Conservation (phyloP, 2,329 filamentous ascomycete genomes). For the Apiospora hydei region DNA sequence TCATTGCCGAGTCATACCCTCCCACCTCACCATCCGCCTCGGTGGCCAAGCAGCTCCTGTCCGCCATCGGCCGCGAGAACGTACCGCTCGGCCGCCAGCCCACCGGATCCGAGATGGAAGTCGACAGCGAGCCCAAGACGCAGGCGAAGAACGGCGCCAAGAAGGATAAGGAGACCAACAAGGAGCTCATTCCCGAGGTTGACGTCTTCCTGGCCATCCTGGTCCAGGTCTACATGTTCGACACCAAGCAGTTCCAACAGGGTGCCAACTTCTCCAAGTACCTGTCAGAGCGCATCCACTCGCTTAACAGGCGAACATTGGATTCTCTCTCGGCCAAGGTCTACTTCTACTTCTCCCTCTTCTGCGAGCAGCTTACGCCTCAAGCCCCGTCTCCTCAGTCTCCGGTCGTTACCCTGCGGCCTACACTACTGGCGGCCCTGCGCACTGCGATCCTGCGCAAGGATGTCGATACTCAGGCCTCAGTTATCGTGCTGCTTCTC, state of each 20-base stretch:
- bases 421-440: constrained; percentile 84
- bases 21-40: constrained; percentile 65
- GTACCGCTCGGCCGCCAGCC: constrained; percentile 66
- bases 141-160: constrained; percentile 62
- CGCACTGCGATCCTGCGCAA: constrained; percentile 96
- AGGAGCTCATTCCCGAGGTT: constrained; percentile 84
- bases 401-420: constrained; percentile 84
- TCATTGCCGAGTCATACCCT: constrained; percentile 82
- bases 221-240: constrained; percentile 86
- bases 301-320: constrained; percentile 89
- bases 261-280: constrained; percentile 86
- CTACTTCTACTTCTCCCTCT: constrained; percentile 97
- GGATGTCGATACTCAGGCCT: constrained; percentile 96
- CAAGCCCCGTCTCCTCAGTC: constrained; percentile 89
- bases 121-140: constrained; percentile 68
- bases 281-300: constrained; percentile 84
- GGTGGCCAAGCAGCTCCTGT: constrained; percentile 73
- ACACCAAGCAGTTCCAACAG: constrained; percentile 79
- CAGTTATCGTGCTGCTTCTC: constrained; percentile 91
- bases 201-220: constrained; percentile 90
- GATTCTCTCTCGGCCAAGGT: constrained; percentile 94
- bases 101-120: constrained; percentile 71
- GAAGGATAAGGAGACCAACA: constrained; percentile 62
- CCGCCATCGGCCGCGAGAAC: constrained; percentile 72
- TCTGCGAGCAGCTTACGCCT: constrained; percentile 89